phyloP scores from a whole-genome alignment of 192 early-diverging fungal genomes.

The Coemansia sp. region DNA sequence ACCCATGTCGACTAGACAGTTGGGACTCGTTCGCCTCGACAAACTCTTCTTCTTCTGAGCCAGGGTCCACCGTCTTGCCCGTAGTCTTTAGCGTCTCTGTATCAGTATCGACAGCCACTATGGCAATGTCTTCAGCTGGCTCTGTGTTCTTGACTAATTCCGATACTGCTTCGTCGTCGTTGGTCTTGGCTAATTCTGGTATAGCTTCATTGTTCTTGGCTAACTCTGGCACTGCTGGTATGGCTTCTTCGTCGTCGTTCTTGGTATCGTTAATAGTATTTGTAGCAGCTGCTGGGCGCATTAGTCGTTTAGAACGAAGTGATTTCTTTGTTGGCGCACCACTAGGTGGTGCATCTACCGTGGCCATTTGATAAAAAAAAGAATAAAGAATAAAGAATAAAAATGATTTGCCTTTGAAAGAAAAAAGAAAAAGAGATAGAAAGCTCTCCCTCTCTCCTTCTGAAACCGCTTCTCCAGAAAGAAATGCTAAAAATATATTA shows the following conservation, averaged over 20 bases:
- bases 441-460: background rate
- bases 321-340: conserved; percentile 37
- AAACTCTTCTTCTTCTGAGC: conserved; percentile 27
- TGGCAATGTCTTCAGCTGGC: background rate
- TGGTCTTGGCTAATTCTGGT: too few relatives aligned
- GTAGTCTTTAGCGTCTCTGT: conserved; percentile 8
- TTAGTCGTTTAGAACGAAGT: conserved; percentile 51
- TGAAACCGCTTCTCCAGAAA: background rate
- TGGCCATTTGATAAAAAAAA: conserved; percentile 27
- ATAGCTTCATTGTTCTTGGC: background rate
- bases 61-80: conserved; percentile 1
- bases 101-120: background rate
- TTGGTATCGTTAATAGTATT: background rate
- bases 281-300: conserved; percentile 37
- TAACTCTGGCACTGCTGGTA: background rate
- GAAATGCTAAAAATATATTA: conserved; percentile 3
- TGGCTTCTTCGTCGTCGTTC: too few relatives aligned
- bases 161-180: too few relatives aligned
- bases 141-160: background rate
- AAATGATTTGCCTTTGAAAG: background rate
- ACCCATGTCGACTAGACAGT: background rate
- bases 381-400: background rate
- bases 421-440: conserved; percentile 3
- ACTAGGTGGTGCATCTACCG: conserved; percentile 20
- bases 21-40: conserved; percentile 41